Percentiles rank a stretch among this genome's conserved stretches.
Evolutionary conservation across 345 rosid species (phyloP).

Genomic region (Conringia planisiliqua): DNA sequence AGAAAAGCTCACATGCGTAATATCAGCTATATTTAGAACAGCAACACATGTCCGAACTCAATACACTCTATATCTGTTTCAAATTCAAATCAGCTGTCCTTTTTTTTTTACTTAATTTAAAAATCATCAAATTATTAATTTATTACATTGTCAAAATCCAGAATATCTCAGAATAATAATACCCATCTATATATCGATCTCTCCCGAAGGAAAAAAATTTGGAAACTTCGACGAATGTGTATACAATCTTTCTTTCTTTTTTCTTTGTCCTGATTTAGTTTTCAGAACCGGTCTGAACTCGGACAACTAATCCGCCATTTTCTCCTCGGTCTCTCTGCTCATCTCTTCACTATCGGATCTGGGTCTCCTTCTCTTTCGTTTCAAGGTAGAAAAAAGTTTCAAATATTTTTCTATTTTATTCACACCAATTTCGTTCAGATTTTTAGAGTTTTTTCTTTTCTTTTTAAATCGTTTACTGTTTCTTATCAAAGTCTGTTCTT

Average conservation of each 20-base stretch:
- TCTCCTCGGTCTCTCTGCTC: conserved; percentile 34
- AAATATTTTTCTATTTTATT: background rate
- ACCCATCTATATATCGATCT: background rate
- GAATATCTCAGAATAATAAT: conserved; percentile 1
- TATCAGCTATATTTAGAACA: conserved; percentile 28
- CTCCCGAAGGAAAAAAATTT: conserved; percentile 1
- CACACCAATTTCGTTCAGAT: background rate
- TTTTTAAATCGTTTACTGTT: background rate
- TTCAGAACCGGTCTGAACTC: conserved; percentile 26
- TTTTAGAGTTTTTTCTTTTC: background rate
- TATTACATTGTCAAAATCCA: conserved; percentile 13
- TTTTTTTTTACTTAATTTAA: background rate
- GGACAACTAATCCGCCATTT: conserved; percentile 28
- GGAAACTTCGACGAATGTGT: conserved; percentile 28
- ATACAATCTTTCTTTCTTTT: background rate
- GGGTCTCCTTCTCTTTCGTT: conserved; percentile 38
- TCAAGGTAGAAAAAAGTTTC: conserved; percentile 30
- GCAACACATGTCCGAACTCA: conserved; percentile 30
- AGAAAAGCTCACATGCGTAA: conserved; percentile 22
- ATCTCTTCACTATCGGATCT: conserved; percentile 42
- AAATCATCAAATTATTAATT: background rate
- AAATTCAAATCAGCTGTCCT: conserved; percentile 19
- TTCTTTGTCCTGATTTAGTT: conserved; percentile 14
- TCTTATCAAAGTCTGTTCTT: background rate
- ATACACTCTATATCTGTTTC: conserved; percentile 14